Base-by-base conservation (phyloP, 768 basidiomycete genomes). In the Russula emetica region DNA sequence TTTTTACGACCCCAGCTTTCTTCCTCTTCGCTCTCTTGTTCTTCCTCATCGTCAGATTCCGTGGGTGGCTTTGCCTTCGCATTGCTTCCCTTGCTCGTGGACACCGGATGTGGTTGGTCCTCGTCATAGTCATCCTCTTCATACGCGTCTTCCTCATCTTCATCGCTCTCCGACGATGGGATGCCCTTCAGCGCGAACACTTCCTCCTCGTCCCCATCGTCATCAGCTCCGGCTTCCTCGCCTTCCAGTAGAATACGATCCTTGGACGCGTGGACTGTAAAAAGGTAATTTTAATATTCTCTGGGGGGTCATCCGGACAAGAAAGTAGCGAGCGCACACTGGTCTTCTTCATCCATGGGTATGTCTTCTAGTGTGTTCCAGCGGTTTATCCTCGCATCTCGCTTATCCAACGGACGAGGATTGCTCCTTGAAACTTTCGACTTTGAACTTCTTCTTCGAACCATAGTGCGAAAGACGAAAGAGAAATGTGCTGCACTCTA, bases 1-100 rank as follows among this genome's bases (percentile, higher is more conserved):
- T 87, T 87, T 66, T 85, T 83, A 63, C 78, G 80, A 11, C 94
- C 94, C 94, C 94, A 98, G 1, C 82, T 83, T 74, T 92, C 91
- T 66, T 83, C 84, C 63, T 83, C 83, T 63, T 66, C 66, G 18
- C 71, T 60, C 24, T 66, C 70, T 20, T 73, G 70, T 36, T 72
- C 72, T 22, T 70, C 72, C 45, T 71, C 72, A 13, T 72, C 72
- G 30, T 63, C 62, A 55, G 61, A 54, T 53, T 61, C 66, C 13
- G 69, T 44, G 36, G 61, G 66, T 24, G 54, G 56, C 60, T 67
- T 70, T 16, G 62, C 66, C 58, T 73, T 75, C 51, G 49, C 61
- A 30, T 72, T 74, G 9, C 57, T 45, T 57, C 62, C 69, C 58
- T 60, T 70, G 47, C 58, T 74, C 60, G 53, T 71, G 69, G 55